phyloP scores from a whole-genome alignment of 2,329 filamentous ascomycete species.

The Diplocarpon rosae region DNA sequence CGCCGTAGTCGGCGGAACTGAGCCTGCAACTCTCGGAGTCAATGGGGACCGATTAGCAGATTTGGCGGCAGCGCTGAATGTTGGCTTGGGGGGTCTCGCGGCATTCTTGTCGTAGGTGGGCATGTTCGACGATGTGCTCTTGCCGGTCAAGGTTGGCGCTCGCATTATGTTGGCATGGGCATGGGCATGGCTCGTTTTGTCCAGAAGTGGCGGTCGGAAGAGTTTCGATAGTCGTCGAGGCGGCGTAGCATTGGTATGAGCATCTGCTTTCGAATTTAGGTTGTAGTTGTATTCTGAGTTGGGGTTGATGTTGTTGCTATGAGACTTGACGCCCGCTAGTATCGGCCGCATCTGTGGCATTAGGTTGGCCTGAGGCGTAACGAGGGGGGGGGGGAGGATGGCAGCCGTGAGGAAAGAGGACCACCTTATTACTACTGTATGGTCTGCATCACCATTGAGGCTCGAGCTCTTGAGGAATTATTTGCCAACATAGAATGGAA shows the following conservation, averaged over 20 bases:
- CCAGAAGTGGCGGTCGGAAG: neutral
- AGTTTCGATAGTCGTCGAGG: constrained; percentile 5
- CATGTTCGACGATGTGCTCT: constrained; percentile 24
- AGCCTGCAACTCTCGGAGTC: constrained; percentile 44
- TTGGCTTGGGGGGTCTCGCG: constrained; percentile 52
- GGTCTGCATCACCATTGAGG: too few relatives aligned
- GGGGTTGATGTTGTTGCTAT: neutral
- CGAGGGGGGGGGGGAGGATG: neutral
- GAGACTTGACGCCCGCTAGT: constrained; percentile 1
- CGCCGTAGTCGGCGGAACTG: constrained; percentile 21
- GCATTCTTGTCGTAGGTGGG: constrained; percentile 41
- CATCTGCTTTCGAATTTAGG: neutral
- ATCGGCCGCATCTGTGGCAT: constrained; percentile 9
- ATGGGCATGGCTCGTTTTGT: neutral
- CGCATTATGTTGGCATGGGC: constrained; percentile 30
- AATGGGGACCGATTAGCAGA: constrained; percentile 39
- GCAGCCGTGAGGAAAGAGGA: too few relatives aligned
- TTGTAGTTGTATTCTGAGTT: constrained; percentile 2
- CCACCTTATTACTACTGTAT: too few relatives aligned
- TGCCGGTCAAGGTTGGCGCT: constrained; percentile 23
- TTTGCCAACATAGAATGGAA: too few relatives aligned
- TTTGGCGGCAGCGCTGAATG: constrained; percentile 53
- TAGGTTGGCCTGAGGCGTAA: constrained; percentile 2
- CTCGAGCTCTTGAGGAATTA: too few relatives aligned
- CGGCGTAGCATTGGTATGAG: constrained; percentile 8